Conservation (phyloP, 2,329 filamentous ascomycete genomes). For the Cladophialophora exuberans region DNA sequence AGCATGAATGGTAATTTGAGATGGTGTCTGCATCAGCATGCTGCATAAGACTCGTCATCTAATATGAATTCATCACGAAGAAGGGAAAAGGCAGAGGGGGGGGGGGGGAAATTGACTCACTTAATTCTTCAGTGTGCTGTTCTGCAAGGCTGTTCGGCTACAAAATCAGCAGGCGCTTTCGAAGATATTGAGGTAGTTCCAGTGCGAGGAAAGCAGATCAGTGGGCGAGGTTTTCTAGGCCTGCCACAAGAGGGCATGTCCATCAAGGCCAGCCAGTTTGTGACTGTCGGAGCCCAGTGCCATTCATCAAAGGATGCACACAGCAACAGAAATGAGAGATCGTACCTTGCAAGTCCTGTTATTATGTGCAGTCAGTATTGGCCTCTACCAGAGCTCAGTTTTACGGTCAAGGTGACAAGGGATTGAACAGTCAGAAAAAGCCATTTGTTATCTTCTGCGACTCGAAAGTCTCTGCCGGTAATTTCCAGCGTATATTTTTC, state of each 20-base stretch:
- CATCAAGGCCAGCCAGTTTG: slow-evolving; percentile 67
- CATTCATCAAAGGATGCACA: slow-evolving; percentile 72
- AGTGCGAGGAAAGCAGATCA: too few species aligned
- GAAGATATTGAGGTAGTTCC: background rate
- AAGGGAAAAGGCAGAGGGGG: background rate
- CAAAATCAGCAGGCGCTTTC: background rate
- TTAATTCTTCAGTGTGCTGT: background rate
- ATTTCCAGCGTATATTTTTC: slow-evolving; percentile 81
- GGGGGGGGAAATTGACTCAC: background rate
- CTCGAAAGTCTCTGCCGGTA: slow-evolving; percentile 80
- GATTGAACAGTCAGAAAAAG: slow-evolving; percentile 70
- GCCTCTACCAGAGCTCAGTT: background rate
- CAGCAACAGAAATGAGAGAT: slow-evolving; percentile 5
- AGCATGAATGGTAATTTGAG: slow-evolving; percentile 64
- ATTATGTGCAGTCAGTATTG: slow-evolving; percentile 11
- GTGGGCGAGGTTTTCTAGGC: slow-evolving; percentile 99
- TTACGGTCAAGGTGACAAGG: background rate
- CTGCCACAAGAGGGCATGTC: slow-evolving; percentile 91
- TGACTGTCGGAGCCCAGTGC: slow-evolving; percentile 93
- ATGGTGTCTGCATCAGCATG: slow-evolving; percentile 62
- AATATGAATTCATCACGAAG: slow-evolving; percentile 54
- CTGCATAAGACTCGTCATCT: slow-evolving; percentile 70
- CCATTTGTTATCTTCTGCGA: slow-evolving; percentile 81
- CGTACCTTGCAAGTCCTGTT: slow-evolving; percentile 8
- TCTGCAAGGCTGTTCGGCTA: background rate